These are phyloP conservation scores for Moringa oleifera DNA, from an alignment of 345 rosid species.

Conservation along the genomic window DNA sequence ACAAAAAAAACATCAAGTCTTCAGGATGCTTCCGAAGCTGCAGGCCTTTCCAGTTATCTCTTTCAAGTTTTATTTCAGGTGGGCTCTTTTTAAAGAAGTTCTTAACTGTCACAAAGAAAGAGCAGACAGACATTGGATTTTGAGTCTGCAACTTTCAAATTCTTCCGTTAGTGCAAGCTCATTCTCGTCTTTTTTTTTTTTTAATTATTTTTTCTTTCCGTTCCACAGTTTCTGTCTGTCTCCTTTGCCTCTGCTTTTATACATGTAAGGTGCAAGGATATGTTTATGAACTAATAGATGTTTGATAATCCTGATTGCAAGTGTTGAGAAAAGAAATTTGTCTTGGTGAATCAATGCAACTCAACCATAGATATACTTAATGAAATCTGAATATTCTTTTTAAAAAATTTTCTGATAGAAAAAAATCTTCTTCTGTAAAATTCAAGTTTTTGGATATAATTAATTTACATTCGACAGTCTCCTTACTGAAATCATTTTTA, in stretches of 20 bases:
- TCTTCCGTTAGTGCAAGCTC: background rate
- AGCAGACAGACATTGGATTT: background rate
- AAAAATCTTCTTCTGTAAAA: too few species aligned
- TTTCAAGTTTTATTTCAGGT: conserved; percentile 71
- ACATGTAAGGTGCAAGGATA: too few species aligned
- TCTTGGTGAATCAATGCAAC: background rate
- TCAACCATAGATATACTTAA: background rate
- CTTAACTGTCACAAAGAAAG: background rate
- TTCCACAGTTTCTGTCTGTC: too few species aligned
- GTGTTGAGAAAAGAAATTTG: background rate
- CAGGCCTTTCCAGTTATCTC: conserved; percentile 29
- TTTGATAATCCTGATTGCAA: background rate
- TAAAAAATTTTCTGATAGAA: too few species aligned
- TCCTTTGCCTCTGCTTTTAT: too few species aligned
- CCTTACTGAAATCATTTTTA: background rate
- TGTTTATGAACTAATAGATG: background rate
- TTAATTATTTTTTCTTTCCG: background rate
- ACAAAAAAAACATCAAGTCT: conserved; percentile 10
- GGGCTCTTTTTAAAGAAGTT: conserved; percentile 1
- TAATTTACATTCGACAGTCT: background rate
- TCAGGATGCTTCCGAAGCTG: conserved; percentile 21
- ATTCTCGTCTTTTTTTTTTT: background rate
- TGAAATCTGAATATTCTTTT: too few species aligned
- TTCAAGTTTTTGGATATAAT: too few species aligned
- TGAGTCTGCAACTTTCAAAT: background rate